Evolutionary conservation across 2,329 filamentous ascomycete species (phyloP), one percentile per base, ranked within the genome.

Genomic region (Cercospora canescens): DNA sequence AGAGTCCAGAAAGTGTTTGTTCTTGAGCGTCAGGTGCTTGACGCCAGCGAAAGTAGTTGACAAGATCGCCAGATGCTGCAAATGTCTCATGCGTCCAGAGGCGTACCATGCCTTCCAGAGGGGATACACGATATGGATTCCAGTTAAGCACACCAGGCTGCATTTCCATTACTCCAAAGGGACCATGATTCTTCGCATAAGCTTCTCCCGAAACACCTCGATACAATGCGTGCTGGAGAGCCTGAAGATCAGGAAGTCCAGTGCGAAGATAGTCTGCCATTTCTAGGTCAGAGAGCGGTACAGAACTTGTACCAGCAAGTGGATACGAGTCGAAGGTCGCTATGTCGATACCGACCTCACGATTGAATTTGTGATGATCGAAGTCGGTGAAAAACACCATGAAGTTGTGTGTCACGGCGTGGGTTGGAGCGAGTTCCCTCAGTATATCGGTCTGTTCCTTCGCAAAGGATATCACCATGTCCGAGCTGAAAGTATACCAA

Each of bases 131-230:
- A 48, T 70, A 71, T 12, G 54, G 56, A 14, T 71, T 71, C 71
- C 70, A 72, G 16, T 73, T 72, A 14, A 72, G 54, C 1, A 72
- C 70, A 11, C 71, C 71, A 9, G 69, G 71, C n/a, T 73, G 65
- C 71, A 71, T 70, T 16, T 72, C 70, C 71, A 73, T 72, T 6
- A 73, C 70, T 11, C 71, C 71, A 24, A 71, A 71, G 0, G 71
- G 69, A 7, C 71, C 71, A 6, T 64, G 37, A 8, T 65, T 67
- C 7, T 63, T 35, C 1, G 35, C 63, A 37, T 71, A 71, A 3
- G 65, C 70, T 21, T 68, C 63, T 9, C 70, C 71, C 18, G 70
- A 68, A 0, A 73, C 58, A 32, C 70, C 70, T 21, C 70, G 67
- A 35, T 73, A 73, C 3, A 69, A 14, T 2, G 64, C 71, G 21